Evolutionary conservation across 2,329 filamentous ascomycete species (phyloP), one percentile per base, ranked within the genome.

Genomic region (Cordyceps fumosorosea): DNA sequence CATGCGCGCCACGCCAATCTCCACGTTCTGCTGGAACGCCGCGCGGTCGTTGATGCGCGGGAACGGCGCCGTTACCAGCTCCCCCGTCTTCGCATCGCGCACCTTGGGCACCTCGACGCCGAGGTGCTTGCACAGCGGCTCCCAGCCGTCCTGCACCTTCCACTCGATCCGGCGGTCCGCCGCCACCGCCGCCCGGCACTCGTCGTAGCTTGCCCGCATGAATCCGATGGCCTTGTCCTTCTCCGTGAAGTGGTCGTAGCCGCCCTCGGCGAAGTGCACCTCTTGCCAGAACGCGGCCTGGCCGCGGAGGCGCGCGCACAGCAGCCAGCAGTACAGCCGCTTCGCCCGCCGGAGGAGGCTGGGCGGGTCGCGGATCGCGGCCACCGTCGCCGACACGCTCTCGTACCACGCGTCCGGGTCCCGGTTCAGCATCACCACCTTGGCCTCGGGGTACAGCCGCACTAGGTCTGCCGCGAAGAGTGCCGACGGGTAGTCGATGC

Each of bases 101-200:
- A 71, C 69, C 65, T 60, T 67, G 2, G 78, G 78, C 40, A 77
- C 67, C 0, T 73, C 68, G 48, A 77, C 73, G 8, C 66, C 72
- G 2, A 80, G 69, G 47, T 76, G 74, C 22, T 70, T 62, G 56
- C 77, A 80, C 11, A 80, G 69, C 8, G 77, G 76, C n/a, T 54
- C 68, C 75, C 76, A 80, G 3, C 77, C 76, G 8, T 76, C 72
- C 32, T 69, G 68, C 14, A 78, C 69, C n/a, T 65, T 67, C 63
- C 70, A 79, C 62, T 79, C 75, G 24, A 80, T 66, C 24, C 76
- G 65, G 0, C 73, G 67, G 16, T 74, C 70, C 3, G 64, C 66
- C 7, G 73, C 68, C 20, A 77, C 75, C 29, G 68, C 65, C 14
- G 70, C 69, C 8, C 72, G 69, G 20, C 75, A 74, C 56, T 76